Base-by-base conservation (phyloP, 192 early-diverging fungal genomes). In the Coemansia sp. region DNA sequence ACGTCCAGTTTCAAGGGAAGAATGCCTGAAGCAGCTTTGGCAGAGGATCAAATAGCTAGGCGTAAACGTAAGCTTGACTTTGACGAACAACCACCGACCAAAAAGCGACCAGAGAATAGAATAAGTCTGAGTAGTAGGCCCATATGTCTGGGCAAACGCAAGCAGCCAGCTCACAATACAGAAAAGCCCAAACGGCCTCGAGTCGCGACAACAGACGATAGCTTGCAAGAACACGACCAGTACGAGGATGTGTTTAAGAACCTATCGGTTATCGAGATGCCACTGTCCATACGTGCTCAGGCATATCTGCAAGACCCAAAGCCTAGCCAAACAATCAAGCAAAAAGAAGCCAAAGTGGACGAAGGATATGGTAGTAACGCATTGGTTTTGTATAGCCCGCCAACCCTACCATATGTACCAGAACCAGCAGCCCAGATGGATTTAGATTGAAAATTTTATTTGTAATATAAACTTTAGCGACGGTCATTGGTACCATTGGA, bases 401-500 rank as follows among this genome's bases (percentile, higher is more conserved):
- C 48, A 16, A 20, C n/a, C 3, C 14, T 39, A 7, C 20, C 35
- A 31, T 19, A 15, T 15, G 48, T 10, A n/a, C 42, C 2, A 6
- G 38, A 36, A 15, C 12, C 51, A 12, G 10, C 50, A 9, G 40
- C 40, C 6, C 57, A 49, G 2, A 68, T 70, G 68, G 60, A 70
- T 35, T 18, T 70, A 18, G 68, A 70, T 48, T 63, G 48, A 50
- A 7, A 10, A 48, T n/a, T 31, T 49, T 21, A 28, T 18, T 45
- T 28, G 37, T 40, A 68, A 59, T 44, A 59, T 12, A 43, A 44
- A 36, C 12, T 14, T 50, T 88, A 94, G 72, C 92, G 86, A 58
- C 87, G 87, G 72, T 91, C 89, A 61, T 81, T 84, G 48, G 87
- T 84, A 51, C 91, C 92, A 38, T 84, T 83, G 43, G 82, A 81